phyloP scores from a whole-genome alignment of 148 eudicot species.

The Vaccinium myrtillus region DNA sequence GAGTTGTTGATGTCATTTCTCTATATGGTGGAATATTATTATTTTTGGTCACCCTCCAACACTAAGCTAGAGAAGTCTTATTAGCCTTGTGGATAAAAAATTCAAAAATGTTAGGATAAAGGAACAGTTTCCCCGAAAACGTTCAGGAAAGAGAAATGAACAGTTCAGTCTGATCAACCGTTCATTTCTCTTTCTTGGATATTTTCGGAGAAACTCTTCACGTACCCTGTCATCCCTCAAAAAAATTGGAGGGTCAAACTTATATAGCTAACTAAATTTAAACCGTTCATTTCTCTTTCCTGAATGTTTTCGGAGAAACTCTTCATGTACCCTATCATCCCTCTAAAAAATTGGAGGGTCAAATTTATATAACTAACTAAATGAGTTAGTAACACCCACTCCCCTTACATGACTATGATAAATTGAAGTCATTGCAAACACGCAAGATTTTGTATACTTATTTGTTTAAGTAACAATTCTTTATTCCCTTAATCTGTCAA shows the following conservation, averaged over 20 bases:
- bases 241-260: too few species aligned
- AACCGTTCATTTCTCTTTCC: too few species aligned
- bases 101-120: too few species aligned
- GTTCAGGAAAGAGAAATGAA: too few species aligned
- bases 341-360: neutral
- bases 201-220: too few species aligned
- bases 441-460: neutral
- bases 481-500: constrained; percentile 17
- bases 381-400: constrained; percentile 9
- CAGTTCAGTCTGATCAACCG: too few species aligned
- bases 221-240: too few species aligned
- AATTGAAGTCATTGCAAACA: neutral
- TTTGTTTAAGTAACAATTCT: constrained; percentile 7
- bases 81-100: neutral
- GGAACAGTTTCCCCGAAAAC: too few species aligned
- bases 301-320: too few species aligned
- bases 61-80: neutral
- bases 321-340: too few species aligned
- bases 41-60: neutral
- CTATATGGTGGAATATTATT: neutral
- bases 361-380: neutral
- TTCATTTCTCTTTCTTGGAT: too few species aligned
- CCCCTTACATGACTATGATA: neutral
- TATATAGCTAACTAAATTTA: too few species aligned
- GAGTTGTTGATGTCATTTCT: constrained; percentile 13